Evolutionary conservation across 768 basidiomycete species (phyloP), one percentile per base, ranked within the genome.

Genomic region (Calvatia gigantea): DNA sequence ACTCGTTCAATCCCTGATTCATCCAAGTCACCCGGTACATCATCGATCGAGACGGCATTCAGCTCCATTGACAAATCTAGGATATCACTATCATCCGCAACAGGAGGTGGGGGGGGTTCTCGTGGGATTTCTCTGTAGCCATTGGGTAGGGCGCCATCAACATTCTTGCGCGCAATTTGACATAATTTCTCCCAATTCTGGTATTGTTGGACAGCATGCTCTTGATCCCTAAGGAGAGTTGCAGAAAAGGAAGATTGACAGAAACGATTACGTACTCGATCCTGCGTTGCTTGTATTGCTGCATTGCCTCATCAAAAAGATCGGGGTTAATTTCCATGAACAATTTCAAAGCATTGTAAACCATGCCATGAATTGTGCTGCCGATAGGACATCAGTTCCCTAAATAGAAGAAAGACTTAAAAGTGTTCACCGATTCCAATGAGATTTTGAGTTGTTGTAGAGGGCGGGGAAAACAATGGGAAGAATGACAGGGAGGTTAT

Each of bases 291-390:
- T 91, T 96, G 72, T 96, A 98, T 59, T 94, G 91, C 43, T 89
- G 89, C 80, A 98, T 86, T 50, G 89, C 85, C 61, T 91, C 91
- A 63, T 98, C 95, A 62, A 99, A 99, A 21, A 98, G 74, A 66
- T 96, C 92, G 0, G 94, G 91, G 67, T 98, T 98, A 68, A 98
- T 93, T 71, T 99, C 97, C 95, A 98, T 98, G 75, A 98, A 96
- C 56, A 98, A 70, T 70, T 96, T 98, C 68, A 99, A 76, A 2
- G 97, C 97, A 68, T 98, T 98, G 74, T 97, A 98, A 27, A 98
- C 95, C 92, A 98, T 95, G 59, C 93, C 93, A 62, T 99, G 97
- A 64, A 98, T 99, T 44, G 97, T 98, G 60, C 95, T 98, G 62
- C 0, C 31, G 58, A 42, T 55, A 43, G 32, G 54, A 46, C 45